Base-by-base conservation (phyloP, 331 rosid genomes). In the Acacia pycnantha region DNA sequence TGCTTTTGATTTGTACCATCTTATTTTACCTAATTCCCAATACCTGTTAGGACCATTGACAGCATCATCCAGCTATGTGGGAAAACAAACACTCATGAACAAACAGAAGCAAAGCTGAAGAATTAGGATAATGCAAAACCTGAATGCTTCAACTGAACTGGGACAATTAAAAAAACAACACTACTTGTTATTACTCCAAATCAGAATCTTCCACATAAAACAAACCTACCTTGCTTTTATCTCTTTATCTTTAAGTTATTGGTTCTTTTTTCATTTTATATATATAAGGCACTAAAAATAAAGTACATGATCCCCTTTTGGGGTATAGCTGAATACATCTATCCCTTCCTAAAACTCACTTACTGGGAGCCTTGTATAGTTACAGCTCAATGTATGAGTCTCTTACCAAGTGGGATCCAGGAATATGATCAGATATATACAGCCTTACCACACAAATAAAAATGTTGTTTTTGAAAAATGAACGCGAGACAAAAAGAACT, bases 191-290 rank as follows among this genome's bases (percentile, higher is more conserved):
- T 27, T 13, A 59, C 66, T 11, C 33, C 26, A 59, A 59, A 65
- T 53, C 47, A 9, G 62, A 46, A 75, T 67, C 62, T 67, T 47
- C 70, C 64, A 75, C 31, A 26, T 35, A 41, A 68, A 11, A n/a
- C 26, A 48, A n/a, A n/a, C 50, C 76, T 10, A 24, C 21, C 71
- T 54, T 54, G 46, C 59, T 43, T 58, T 76, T 43, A 40, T 41
- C 77, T 67, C 68, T 24, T 75, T 73, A 82, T 40, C 59, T 66
- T 22, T 9, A 29, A 67, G 64, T 54, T 37, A 37, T 8, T 53
- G 67, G 41, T 67, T 22, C 5, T 10, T 68, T 46, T 21, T 11
- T 11, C 29, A 12, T 43, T n/a, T 67, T n/a, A 21, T 53, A 14
- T 24, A n/a, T 35, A 33, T 44, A 56, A 9, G 27, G 41, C 11